These are phyloP conservation scores for Phytophthora constricta DNA, from an alignment of 352 stramenopile genomes.

Conservation along the genomic window DNA sequence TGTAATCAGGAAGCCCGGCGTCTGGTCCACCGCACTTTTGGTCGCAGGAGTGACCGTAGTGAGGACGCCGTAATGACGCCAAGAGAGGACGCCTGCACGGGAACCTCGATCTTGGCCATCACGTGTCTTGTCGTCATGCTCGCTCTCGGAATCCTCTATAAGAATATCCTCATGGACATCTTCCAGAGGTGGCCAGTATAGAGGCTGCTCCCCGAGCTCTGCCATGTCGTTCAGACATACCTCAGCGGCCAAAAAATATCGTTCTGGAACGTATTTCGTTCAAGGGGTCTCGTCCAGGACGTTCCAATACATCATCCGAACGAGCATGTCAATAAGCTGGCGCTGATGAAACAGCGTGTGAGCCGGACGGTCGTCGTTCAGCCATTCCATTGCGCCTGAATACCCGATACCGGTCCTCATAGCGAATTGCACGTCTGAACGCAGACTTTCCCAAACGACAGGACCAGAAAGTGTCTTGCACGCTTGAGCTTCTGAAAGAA, in stretches of 20 bases:
- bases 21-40: background rate
- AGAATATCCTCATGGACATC: background rate
- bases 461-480: background rate
- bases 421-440: background rate
- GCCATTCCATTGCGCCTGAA: background rate
- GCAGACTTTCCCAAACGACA: background rate
- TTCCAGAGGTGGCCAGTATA: background rate
- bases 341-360: background rate
- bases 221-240: background rate
- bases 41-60: background rate
- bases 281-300: background rate
- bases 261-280: background rate
- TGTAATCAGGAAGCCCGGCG: background rate
- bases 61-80: background rate
- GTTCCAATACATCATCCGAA: conserved; percentile 6
- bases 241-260: background rate
- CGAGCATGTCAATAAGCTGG: background rate
- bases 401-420: background rate
- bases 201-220: background rate
- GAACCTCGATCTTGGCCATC: background rate
- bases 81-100: background rate
- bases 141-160: background rate
- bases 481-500: background rate
- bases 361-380: background rate
- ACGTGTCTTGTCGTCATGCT: background rate